These are phyloP conservation scores for Clavaria fumosa DNA, from an alignment of 768 basidiomycete species.

Conservation along the genomic window DNA sequence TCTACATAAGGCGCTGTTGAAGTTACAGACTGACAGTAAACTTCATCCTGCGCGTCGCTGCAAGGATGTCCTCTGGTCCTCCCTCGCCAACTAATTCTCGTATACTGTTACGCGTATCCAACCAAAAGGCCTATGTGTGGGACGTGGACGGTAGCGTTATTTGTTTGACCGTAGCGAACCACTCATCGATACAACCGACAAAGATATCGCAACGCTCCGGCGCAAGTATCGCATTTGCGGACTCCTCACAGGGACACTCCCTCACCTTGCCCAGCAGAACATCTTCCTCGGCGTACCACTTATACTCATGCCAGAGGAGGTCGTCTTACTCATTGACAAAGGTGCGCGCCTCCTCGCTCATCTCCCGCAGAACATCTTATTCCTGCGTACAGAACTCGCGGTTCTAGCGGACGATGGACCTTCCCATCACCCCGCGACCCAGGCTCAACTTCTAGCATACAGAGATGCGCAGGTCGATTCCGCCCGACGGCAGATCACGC, in stretches of 20 bases:
- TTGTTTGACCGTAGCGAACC: not conserved
- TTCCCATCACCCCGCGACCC: constrained; percentile 37
- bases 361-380: not conserved
- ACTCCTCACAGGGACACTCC: constrained; percentile 76
- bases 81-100: too few relatives aligned
- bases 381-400: constrained; percentile 42
- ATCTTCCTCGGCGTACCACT: constrained; percentile 89
- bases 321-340: constrained; percentile 70
- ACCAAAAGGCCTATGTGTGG: constrained; percentile 80
- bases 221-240: constrained; percentile 74
- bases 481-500: constrained; percentile 32
- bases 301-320: constrained; percentile 82
- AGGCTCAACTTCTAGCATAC: constrained; percentile 37
- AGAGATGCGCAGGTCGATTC: constrained; percentile 30
- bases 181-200: constrained; percentile 9
- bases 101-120: constrained; percentile 57
- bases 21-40: too few relatives aligned
- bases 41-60: too few relatives aligned
- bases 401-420: constrained; percentile 57
- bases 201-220: constrained; percentile 73
- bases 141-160: constrained; percentile 50
- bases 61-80: too few relatives aligned
- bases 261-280: constrained; percentile 92
- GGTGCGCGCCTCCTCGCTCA: constrained; percentile 27
- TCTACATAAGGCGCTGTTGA: too few relatives aligned